Conservation (phyloP, 2,329 filamentous ascomycete genomes). For the Thyridium curvatum region DNA sequence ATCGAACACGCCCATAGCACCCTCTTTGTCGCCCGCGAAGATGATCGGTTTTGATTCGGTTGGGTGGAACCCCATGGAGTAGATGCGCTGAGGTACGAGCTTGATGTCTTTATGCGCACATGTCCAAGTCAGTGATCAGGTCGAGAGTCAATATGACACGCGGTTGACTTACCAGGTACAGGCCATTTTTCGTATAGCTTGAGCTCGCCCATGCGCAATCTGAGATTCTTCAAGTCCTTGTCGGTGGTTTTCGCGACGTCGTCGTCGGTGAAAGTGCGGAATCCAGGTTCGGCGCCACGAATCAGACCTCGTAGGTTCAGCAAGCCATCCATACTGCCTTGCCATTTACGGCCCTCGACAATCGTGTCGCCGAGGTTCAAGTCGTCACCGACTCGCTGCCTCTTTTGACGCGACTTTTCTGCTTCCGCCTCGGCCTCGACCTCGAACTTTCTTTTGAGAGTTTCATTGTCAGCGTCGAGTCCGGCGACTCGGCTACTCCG, state of each 20-base stretch:
- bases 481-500: conserved; percentile 54
- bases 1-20: conserved; percentile 86
- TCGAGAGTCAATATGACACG: not conserved
- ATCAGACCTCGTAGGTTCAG: conserved; percentile 50
- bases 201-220: conserved; percentile 71
- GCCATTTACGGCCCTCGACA: conserved; percentile 74
- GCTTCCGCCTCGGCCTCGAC: conserved; percentile 39
- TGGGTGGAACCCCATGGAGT: conserved; percentile 83
- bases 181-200: conserved; percentile 78
- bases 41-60: conserved; percentile 79
- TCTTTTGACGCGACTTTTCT: conserved; percentile 49
- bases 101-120: conserved; percentile 63
- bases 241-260: conserved; percentile 76
- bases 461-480: conserved; percentile 39
- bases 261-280: conserved; percentile 79
- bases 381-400: conserved; percentile 43
- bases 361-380: conserved; percentile 71
- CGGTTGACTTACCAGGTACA: conserved; percentile 57
- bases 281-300: conserved; percentile 69
- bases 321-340: conserved; percentile 59
- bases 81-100: conserved; percentile 81
- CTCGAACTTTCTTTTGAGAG: conserved; percentile 42
- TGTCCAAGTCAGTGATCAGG: not conserved
- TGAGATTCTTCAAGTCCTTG: conserved; percentile 64
- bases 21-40: conserved; percentile 91